Evolutionary conservation across 148 eudicot species (phyloP), one percentile per base, ranked within the genome.

Genomic region (Arctostaphylos glauca): DNA sequence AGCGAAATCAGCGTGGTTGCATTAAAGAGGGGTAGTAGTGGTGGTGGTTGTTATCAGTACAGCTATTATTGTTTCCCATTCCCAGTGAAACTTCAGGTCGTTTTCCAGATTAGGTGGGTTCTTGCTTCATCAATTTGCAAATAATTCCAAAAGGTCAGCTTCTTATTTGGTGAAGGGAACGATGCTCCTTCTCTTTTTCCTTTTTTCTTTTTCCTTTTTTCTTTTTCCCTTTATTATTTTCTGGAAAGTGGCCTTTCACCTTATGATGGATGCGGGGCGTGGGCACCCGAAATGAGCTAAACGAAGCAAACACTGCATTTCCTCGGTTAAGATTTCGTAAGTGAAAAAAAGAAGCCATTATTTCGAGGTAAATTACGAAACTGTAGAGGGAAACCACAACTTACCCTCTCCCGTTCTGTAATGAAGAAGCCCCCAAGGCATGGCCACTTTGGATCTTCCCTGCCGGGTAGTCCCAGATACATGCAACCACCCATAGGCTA

Each of bases 101-200:
- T 54, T 81, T 70, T 43, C 77, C 64, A 38, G 13, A 52, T 43
- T 70, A 19, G 43, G 31, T 54, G 0, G 68, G 52, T 58, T 18
- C 38, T 55, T 70, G 77, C 12, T 52, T 6, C 53, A 21, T 81
- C 83, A 19, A 18, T 52, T 71, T 71, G 38, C 54, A 77, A 43
- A 71, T 70, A 18, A 48, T 41, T 70, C 50, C 73, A 70, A 68
- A 41, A 3, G 3, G 48, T 47, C 48, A 46, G 25, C 79, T 73
- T 84, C 85, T 48, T 72, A 70, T 78, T 72, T 79, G 43, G 60
- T 23, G 58, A 53, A 48, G 79, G 78, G 62, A 41, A 84, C 15
- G n/a, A 72, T 48, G 60, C 19, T 31, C 38, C n/a, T n/a, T n/a
- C n/a, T n/a, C n/a, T n/a, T 58, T 48, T 79, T 67, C 73, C 9